Conservation (phyloP, 768 basidiomycete species). For the Hypholoma fasciculare region DNA sequence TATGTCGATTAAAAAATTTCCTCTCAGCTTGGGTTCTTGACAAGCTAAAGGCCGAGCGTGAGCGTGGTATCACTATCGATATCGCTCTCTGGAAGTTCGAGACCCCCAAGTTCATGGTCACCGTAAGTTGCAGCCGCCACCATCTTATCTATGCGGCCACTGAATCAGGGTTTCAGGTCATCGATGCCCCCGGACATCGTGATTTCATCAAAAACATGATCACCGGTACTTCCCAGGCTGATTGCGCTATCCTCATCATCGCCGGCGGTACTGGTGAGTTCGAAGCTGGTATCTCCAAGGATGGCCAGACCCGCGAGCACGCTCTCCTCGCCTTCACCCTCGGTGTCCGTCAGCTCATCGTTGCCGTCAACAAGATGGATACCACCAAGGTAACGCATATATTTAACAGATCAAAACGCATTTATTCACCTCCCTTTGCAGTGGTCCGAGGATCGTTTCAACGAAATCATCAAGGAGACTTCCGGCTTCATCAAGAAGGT, state of each 20-base stretch:
- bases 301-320: conserved; percentile 99
- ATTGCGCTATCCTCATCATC: conserved; percentile 99
- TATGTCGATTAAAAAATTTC: conserved; percentile 16
- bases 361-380: conserved; percentile 99
- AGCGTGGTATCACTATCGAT: conserved; percentile 99
- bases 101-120: conserved; percentile 95
- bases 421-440: conserved; percentile 29
- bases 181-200: conserved; percentile 99
- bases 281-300: conserved; percentile 99
- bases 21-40: conserved; percentile 96
- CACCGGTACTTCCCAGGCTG: conserved; percentile 99
- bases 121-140: conserved; percentile 50
- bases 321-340: conserved; percentile 99
- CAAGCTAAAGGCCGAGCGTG: conserved; percentile 99
- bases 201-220: conserved; percentile 99
- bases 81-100: conserved; percentile 99
- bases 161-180: conserved; percentile 61
- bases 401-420: background rate
- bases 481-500: conserved; percentile 99
- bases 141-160: conserved; percentile 15
- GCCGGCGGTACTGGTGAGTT: conserved; percentile 99
- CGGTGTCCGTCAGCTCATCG: conserved; percentile 99
- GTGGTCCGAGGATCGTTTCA: conserved; percentile 99
- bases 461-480: conserved; percentile 99
- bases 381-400: conserved; percentile 77